phyloP scores from a whole-genome alignment of 257 asterid genomes.

The Knoxia roxburghii region DNA sequence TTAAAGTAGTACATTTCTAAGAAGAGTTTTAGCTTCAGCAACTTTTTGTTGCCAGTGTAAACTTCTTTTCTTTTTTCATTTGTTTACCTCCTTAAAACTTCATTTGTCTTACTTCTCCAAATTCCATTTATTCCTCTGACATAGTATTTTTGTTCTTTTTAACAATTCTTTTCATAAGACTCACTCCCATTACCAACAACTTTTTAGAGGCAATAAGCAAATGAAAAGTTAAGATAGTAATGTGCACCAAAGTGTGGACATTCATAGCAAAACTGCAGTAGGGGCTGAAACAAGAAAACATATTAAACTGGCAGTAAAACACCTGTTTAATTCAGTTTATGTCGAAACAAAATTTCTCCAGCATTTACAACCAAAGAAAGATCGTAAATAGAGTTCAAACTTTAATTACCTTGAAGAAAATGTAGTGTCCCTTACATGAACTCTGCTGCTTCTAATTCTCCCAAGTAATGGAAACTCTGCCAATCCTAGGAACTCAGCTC shows the following conservation, averaged over 20 bases:
- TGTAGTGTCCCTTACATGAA: conserved; percentile 73
- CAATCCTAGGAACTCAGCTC: conserved; percentile 81
- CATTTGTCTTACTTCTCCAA: not conserved
- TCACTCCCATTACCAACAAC: not conserved
- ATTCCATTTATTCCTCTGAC: conserved; percentile 1
- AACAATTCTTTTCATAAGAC: not conserved
- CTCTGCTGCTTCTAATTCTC: conserved; percentile 87
- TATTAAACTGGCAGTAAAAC: not conserved
- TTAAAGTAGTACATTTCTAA: not conserved
- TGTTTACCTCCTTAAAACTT: not conserved
- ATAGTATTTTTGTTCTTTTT: not conserved
- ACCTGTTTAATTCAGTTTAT: not conserved
- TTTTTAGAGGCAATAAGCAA: not conserved
- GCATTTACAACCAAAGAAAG: not conserved
- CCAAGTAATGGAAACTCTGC: conserved; percentile 92
- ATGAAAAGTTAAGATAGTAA: not conserved
- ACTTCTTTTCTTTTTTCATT: too few relatives aligned
- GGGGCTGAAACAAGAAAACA: not conserved
- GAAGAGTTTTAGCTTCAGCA: not conserved
- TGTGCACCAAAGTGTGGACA: not conserved
- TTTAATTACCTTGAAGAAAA: conserved; percentile 79
- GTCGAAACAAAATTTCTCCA: not conserved
- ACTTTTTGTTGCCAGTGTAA: not conserved
- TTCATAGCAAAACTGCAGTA: not conserved
- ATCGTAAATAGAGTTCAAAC: conserved; percentile 17